Conservation (phyloP, 352 stramenopile species). For the Globisporangium alternatum region DNA sequence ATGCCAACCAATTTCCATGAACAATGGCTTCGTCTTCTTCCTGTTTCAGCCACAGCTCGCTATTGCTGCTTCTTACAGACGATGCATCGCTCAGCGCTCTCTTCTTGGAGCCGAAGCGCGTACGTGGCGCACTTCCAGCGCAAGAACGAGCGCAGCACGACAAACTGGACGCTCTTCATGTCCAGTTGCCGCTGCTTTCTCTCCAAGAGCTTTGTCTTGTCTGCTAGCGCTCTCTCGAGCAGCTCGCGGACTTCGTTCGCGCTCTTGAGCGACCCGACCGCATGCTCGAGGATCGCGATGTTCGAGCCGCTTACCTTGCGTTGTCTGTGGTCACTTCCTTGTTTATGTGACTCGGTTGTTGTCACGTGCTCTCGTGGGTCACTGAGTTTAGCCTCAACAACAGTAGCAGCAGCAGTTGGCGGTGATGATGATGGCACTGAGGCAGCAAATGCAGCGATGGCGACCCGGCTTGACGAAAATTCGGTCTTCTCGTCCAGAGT, state of each 20-base stretch:
- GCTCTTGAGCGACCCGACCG: conserved; percentile 36
- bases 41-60: too few relatives aligned
- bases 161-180: conserved; percentile 33
- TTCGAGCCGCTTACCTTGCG: conserved; percentile 29
- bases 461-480: conserved; percentile 7
- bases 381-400: not conserved
- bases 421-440: not conserved
- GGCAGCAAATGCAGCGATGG: not conserved
- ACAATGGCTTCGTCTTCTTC: too few relatives aligned
- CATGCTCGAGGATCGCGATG: conserved; percentile 41
- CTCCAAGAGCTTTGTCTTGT: conserved; percentile 21
- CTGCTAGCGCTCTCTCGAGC: conserved; percentile 27
- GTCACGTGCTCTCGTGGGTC: not conserved
- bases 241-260: conserved; percentile 30
- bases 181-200: conserved; percentile 21
- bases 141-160: conserved; percentile 37
- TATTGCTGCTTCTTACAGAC: conserved; percentile 3
- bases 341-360: not conserved
- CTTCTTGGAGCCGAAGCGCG: conserved; percentile 15
- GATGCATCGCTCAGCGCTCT: not conserved
- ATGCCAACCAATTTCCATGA: not conserved
- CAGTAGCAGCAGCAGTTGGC: not conserved
- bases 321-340: not conserved
- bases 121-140: conserved; percentile 36
- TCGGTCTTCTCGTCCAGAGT: conserved; percentile 10